phyloP scores from a whole-genome alignment of 192 early-diverging fungal genomes.

The Podila epicladia region DNA sequence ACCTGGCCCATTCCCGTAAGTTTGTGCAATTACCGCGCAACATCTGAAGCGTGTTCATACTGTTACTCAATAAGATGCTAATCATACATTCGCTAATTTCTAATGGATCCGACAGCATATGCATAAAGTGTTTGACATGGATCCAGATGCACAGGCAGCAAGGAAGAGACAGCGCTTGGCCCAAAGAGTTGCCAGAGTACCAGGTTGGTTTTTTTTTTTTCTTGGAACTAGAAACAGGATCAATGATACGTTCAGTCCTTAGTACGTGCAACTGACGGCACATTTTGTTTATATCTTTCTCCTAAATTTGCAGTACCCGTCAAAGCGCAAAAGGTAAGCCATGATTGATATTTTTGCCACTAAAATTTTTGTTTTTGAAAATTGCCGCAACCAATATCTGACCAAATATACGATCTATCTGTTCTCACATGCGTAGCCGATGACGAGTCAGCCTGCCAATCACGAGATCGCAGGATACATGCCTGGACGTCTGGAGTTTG shows the following conservation, averaged over 20 bases:
- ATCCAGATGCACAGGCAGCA: conserved; percentile 53
- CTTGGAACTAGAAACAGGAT: background rate
- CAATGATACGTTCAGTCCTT: background rate
- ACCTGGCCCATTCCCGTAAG: conserved; percentile 87
- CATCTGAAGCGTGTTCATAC: background rate
- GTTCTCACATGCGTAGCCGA: conserved; percentile 56
- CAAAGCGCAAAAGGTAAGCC: conserved; percentile 33
- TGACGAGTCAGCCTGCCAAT: conserved; percentile 87
- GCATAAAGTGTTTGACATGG: conserved; percentile 71
- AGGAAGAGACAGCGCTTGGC: conserved; percentile 49
- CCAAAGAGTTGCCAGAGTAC: conserved; percentile 21
- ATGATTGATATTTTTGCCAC: background rate
- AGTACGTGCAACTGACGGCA: background rate
- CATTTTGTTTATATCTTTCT: background rate
- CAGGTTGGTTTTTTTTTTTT: conserved; percentile 30
- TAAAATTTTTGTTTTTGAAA: background rate
- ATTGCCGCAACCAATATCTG: background rate
- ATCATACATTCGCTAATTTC: conserved; percentile 7
- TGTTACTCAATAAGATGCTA: background rate
- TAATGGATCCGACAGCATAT: conserved; percentile 62
- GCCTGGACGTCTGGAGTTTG: conserved; percentile 96
- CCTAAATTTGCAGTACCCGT: conserved; percentile 18
- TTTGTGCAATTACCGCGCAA: background rate
- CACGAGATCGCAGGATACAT: conserved; percentile 98
- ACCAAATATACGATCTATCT: background rate